phyloP scores from a whole-genome alignment of 2,329 filamentous ascomycete genomes.

The Botrytis squamosa region DNA sequence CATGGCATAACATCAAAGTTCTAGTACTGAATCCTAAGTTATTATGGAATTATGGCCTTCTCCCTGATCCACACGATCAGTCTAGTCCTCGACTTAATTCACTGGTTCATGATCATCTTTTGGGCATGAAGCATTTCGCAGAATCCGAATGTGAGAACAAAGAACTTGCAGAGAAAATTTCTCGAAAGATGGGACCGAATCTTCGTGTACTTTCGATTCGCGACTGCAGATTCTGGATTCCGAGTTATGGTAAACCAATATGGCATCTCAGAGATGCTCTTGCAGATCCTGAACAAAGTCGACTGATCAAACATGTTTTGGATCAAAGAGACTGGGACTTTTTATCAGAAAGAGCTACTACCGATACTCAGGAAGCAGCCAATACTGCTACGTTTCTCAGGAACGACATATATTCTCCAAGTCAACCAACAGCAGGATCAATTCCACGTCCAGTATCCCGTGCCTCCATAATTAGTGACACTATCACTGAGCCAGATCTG shows the following conservation, averaged over 20 bases:
- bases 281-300: constrained; percentile 17
- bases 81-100: constrained; percentile 16
- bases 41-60: constrained; percentile 21
- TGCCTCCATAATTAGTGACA: constrained; percentile 1
- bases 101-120: constrained; percentile 7
- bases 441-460: constrained; percentile 1
- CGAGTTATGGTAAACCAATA: constrained; percentile 11
- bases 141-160: constrained; percentile 17
- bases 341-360: constrained; percentile 17
- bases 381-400: constrained; percentile 21
- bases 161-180: constrained; percentile 20
- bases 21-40: constrained; percentile 16
- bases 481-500: constrained; percentile 4
- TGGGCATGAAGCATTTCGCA: constrained; percentile 21
- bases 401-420: constrained; percentile 19
- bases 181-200: constrained; percentile 20
- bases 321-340: constrained; percentile 21
- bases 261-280: constrained; percentile 22
- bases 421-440: neutral
- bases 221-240: constrained; percentile 22
- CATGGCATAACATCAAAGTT: constrained; percentile 22
- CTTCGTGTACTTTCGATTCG: constrained; percentile 19
- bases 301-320: constrained; percentile 13
- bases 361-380: constrained; percentile 22
- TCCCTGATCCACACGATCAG: constrained; percentile 17